A percentile compares a stretch with the other conserved stretches of the same genome.
phyloP scores from a whole-genome alignment of 352 stramenopile genomes.

The Phytopythium cucurbitacearum region DNA sequence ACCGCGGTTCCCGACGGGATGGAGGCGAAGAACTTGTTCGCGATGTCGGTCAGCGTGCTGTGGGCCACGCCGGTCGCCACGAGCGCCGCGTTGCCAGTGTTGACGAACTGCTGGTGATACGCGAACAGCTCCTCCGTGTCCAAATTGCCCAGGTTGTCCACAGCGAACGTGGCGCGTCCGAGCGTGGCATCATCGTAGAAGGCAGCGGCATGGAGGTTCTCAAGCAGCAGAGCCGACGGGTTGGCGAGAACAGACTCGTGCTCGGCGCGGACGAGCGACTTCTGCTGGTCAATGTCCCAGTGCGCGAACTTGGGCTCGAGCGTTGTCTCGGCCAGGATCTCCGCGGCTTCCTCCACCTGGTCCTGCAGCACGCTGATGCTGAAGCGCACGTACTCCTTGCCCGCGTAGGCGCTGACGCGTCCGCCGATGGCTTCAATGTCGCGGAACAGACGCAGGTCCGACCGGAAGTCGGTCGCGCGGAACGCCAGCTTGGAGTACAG shows the following conservation, averaged over 20 bases:
- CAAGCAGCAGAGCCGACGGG: conserved; percentile 38
- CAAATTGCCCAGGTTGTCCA: conserved; percentile 56
- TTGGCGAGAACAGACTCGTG: conserved; percentile 33
- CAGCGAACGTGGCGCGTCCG: conserved; percentile 37
- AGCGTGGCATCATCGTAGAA: conserved; percentile 82
- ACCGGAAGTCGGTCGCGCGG: conserved; percentile 63
- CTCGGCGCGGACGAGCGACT: conserved; percentile 59
- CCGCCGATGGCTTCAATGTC: conserved; percentile 81
- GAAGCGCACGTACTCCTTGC: conserved; percentile 77
- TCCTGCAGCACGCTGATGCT: conserved; percentile 73
- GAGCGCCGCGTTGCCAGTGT: conserved; percentile 50
- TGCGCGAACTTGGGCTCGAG: conserved; percentile 69
- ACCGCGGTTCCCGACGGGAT: conserved; percentile 27
- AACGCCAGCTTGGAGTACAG: conserved; percentile 85
- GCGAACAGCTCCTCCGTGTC: conserved; percentile 38
- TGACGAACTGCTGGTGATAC: conserved; percentile 73
- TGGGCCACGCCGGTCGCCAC: conserved; percentile 65
- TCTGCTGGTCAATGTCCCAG: conserved; percentile 76
- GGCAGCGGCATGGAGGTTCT: conserved; percentile 64
- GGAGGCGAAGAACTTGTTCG: conserved; percentile 58
- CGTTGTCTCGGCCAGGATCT: conserved; percentile 79
- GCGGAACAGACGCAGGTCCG: conserved; percentile 77
- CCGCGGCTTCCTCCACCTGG: conserved; percentile 52
- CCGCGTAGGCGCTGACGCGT: conserved; percentile 50
- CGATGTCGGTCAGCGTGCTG: conserved; percentile 52